Base-by-base conservation (phyloP, 495 filamentous ascomycete species). In the Neurospora sp. region DNA sequence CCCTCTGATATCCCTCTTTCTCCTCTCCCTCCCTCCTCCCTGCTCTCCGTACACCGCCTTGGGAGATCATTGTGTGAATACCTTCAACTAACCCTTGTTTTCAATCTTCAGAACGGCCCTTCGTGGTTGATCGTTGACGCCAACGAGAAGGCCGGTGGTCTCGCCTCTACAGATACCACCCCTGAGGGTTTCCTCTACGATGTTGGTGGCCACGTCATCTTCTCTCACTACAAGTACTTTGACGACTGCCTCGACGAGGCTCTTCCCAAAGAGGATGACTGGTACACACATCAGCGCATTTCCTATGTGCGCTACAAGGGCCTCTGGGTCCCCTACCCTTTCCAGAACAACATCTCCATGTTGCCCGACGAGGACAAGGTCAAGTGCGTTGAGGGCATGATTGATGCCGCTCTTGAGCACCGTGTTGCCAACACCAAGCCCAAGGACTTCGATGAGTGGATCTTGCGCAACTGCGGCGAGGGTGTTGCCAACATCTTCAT, bases 201-300 rank as follows among this genome's bases (percentile, higher is more conserved):
- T 87, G 96, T 99, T 78, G 96, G 96, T 81, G 96, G 96, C 77
- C 96, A 99, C 84, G 96, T 99, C 84, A 98, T 99, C 83, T 99
- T 99, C 89, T 99, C 96, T 74, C 96, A 99, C 88, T 99, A 98
- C 90, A 97, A 97, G 84, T 99, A 99, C 90, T 99, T 99, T 82
- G 96, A 99, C 84, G 96, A 99, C 85, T 97, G 93, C 86, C 92
- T 99, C 81, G 86, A 97, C 79, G 94, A 99, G 86, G 96, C 96
- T 71, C 89, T 99, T 61, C 96, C 96, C 75, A 93, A 94, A 82
- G 88, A 92, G 69, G 89, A 92, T 69, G 96, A 99, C 86, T 99
- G 96, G 96, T 97, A 93, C 83, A 93, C 89, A 71, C 96, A 99
- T 86, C 92, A 99, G 85, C 94, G 96, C 83, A 94, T 99, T 83